Evolutionary conservation across 768 basidiomycete species (phyloP), one percentile per base, ranked within the genome.

Genomic region (Strobilomyces echinocephalus): DNA sequence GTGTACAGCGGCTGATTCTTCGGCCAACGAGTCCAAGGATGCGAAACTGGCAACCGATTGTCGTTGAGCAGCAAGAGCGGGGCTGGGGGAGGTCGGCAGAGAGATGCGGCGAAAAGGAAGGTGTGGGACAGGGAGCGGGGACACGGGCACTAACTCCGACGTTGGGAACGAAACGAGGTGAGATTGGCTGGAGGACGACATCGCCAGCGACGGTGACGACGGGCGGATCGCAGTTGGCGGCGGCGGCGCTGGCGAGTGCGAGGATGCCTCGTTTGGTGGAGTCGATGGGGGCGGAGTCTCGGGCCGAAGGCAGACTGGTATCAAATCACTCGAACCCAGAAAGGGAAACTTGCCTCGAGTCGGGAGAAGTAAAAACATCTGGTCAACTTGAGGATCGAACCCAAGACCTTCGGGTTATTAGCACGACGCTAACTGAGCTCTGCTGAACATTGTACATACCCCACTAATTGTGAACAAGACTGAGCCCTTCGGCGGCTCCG

Each of bases 351-450:
- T 8, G 8, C 26, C 15, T n/a, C 5, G n/a, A 4, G 1, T 18
- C 26, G 26, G 49, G 5, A 1, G 33, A 34, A 21, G 16, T 11
- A 51, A 56, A 61, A 61, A n/a, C 4, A 4, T 8, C 0, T 64
- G 82, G 82, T 82, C 82, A 82, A 80, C 80, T 77, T 83, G 82
- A 82, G 83, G 82, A 76, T 84, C 82, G 83, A 84, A 85, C 82
- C 83, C 82, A 85, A 79, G 83, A 83, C 84, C 64, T 66, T 66
- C 65, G 64, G 63, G 65, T 67, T 66, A 66, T 66, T 66, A 66
- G 64, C 64, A 66, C 64, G 64, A 66, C 65, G 64, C 64, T 66
- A 66, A 65, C 64, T 66, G 64, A 66, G 65, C 66, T 66, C n/a
- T n/a, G n/a, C n/a, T n/a, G n/a, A n/a, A n/a, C n/a, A n/a, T n/a